A percentile compares a stretch with the other conserved stretches of the same genome.
Evolutionary conservation across 257 asterid genomes (phyloP).

Genomic region (Petunia secreta): DNA sequence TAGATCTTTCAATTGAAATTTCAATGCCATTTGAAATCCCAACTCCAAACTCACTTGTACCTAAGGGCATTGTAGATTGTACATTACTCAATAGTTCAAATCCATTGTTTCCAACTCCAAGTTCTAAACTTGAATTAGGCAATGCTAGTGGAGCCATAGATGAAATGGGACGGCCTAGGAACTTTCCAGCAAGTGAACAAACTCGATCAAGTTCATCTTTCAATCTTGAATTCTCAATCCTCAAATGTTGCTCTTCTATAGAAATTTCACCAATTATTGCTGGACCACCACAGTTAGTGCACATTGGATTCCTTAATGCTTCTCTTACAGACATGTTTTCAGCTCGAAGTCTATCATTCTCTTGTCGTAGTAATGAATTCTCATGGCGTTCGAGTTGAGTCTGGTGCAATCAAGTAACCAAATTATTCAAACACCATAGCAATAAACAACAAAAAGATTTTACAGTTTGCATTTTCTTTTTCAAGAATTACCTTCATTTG

Average conservation of each 20-base stretch:
- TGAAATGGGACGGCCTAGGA: constrained; percentile 52
- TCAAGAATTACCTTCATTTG: constrained; percentile 77
- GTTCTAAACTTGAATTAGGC: constrained; percentile 69
- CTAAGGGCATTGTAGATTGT: constrained; percentile 44
- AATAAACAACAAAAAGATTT: neutral
- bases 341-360: constrained; percentile 56
- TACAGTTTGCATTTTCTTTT: neutral
- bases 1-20: constrained; percentile 70
- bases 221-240: constrained; percentile 55
- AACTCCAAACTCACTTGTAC: constrained; percentile 49
- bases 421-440: neutral
- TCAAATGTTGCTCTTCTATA: constrained; percentile 56
- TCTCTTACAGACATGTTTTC: constrained; percentile 63
- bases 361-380: constrained; percentile 56
- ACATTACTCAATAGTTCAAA: constrained; percentile 34
- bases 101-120: constrained; percentile 73
- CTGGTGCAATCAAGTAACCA: constrained; percentile 35
- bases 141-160: constrained; percentile 40
- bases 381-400: constrained; percentile 65
- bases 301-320: constrained; percentile 58
- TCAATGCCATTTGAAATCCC: constrained; percentile 51
- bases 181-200: constrained; percentile 61
- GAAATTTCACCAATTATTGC: constrained; percentile 61
- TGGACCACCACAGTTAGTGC: constrained; percentile 61
- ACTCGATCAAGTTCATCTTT: constrained; percentile 63